These are phyloP conservation scores for Streptanthus diversifolius DNA, from an alignment of 345 rosid species.

Conservation along the genomic window DNA sequence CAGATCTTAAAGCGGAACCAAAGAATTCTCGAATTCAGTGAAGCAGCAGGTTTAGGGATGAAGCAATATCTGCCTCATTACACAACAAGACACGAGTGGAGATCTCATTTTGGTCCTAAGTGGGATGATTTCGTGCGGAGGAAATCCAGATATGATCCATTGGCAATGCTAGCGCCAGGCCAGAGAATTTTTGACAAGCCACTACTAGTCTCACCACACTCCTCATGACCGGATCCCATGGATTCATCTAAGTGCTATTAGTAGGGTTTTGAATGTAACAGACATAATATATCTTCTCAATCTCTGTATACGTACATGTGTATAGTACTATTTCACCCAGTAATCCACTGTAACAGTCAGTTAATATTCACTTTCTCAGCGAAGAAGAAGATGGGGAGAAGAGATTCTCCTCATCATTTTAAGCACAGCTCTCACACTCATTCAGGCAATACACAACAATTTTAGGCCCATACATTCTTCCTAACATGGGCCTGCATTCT, in stretches of 20 bases:
- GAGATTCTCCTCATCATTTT: no score
- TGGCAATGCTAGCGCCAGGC: conserved; percentile 91
- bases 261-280: not conserved
- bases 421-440: no score
- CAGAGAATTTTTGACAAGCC: conserved; percentile 77
- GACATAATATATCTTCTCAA: not conserved
- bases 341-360: not conserved
- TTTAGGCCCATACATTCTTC: no score
- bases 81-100: conserved; percentile 73
- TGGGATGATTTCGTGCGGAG: conserved; percentile 72
- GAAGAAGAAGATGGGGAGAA: not conserved
- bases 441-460: no score
- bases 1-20: conserved; percentile 65
- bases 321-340: not conserved
- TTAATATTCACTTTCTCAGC: not conserved
- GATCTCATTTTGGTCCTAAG: conserved; percentile 65
- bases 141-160: conserved; percentile 74
- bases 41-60: conserved; percentile 52
- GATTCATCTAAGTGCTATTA: not conserved
- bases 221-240: conserved; percentile 38
- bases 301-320: not conserved
- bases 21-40: conserved; percentile 61
- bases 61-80: conserved; percentile 93
- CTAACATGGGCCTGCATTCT: no score
- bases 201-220: not conserved